Base-by-base conservation (phyloP, 495 filamentous ascomycete genomes). In the Echria macrotheca region DNA sequence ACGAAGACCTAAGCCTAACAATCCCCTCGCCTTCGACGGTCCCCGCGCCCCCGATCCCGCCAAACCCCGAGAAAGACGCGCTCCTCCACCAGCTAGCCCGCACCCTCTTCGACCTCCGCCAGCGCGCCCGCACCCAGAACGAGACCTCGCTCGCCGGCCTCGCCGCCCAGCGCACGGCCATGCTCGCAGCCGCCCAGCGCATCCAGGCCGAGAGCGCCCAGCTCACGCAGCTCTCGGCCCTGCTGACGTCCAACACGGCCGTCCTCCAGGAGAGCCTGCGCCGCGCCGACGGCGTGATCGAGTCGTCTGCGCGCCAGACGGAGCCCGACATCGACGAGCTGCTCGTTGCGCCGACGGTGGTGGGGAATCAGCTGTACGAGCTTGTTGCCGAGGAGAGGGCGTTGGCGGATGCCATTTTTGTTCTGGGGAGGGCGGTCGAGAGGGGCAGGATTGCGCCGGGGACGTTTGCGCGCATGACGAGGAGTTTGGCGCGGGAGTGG, bases 41-140 rank as follows among this genome's bases (percentile, higher is more conserved):
- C 29, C 66, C 75, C 6, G 81, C 87, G 0, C 91, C 91, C 0
- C 91, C 91, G 9, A 87, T 95, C 43, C 93, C 93, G 1, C 91
- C 89, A 1, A 98, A 98, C 63, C 93, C 93, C 5, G 89, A 98
- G 69, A 98, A 96, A 61, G 90, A 96, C 63, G 82, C 83, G 26
- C 80, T 98, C 19, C 77, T 95, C 8, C 78, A 82, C 35, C 84
- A 87, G 12, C 76, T 98, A 19, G 87, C 86, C 39, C 71, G 72
- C 21, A 78, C 82, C 1, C 69, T 98, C 9, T 67, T 80, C 50
- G 65, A 78, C 32, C 83, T 83, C 46, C 79, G 91, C 1, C 78
- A 79, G 19, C 70, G 71, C 38, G 80, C 81, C 28, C 74, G 83
- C 31, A 56, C 69, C 7, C 82, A 89, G 48, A 87, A 87, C 56